Conservation (phyloP, 495 filamentous ascomycete genomes). For the Penicillium desertorum region DNA sequence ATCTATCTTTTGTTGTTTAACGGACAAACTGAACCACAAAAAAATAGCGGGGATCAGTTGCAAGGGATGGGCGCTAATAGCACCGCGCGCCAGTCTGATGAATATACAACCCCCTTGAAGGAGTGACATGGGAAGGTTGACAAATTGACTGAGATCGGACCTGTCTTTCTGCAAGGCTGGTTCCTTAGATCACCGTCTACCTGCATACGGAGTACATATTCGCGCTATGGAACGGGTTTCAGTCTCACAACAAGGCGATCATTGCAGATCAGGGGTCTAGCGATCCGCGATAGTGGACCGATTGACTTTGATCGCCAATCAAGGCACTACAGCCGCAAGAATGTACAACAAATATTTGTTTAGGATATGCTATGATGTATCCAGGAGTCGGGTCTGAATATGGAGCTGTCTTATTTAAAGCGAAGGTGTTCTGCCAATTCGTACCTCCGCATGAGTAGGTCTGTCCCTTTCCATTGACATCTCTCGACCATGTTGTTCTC, state of each 20-base stretch:
- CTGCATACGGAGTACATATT: not conserved
- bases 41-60: slow-evolving; percentile 10
- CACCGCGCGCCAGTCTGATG: not conserved
- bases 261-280: slow-evolving; percentile 26
- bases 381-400: slow-evolving; percentile 9
- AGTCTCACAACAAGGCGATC: slow-evolving; percentile 19
- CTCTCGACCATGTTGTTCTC: slow-evolving; percentile 19
- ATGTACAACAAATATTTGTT: slow-evolving; percentile 20
- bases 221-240: slow-evolving; percentile 3
- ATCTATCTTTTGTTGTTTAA: not conserved
- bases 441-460: not conserved
- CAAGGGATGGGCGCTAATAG: slow-evolving; percentile 19
- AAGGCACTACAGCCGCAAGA: slow-evolving; percentile 14
- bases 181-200: slow-evolving; percentile 10
- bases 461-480: not conserved
- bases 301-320: slow-evolving; percentile 18
- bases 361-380: slow-evolving; percentile 16
- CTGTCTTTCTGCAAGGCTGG: slow-evolving; percentile 14
- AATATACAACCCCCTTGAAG: slow-evolving; percentile 19
- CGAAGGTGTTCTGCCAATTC: not conserved
- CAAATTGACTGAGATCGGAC: slow-evolving; percentile 18
- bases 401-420: slow-evolving; percentile 20
- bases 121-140: slow-evolving; percentile 7
- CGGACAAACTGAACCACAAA: not conserved
- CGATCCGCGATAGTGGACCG: slow-evolving; percentile 14